These are phyloP conservation scores for Vararia minispora DNA, from an alignment of 768 basidiomycete species.

Conservation along the genomic window DNA sequence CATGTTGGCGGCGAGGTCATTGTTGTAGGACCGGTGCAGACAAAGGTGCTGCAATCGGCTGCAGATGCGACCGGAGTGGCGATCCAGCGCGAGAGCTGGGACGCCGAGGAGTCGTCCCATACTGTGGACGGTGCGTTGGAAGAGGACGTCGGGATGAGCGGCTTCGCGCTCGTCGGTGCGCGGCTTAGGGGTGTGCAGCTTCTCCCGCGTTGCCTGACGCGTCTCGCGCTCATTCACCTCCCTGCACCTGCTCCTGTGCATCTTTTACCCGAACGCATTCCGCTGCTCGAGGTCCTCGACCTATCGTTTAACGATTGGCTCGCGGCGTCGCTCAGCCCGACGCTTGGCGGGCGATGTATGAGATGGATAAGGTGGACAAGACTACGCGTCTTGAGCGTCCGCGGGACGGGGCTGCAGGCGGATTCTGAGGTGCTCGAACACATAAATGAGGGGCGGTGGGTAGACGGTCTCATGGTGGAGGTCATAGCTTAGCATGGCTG, in stretches of 20 bases:
- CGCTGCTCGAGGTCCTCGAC: conserved; percentile 51
- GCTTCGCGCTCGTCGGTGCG: conserved; percentile 40
- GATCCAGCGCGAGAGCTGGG: no score
- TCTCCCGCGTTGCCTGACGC: conserved; percentile 60
- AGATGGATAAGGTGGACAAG: conserved; percentile 48
- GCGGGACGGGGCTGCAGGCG: conserved; percentile 38
- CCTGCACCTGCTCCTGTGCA: conserved; percentile 38
- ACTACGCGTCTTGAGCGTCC: conserved; percentile 45
- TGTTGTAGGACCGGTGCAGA: conserved; percentile 52
- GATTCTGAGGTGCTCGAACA: conserved; percentile 28
- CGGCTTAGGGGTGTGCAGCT: conserved; percentile 30
- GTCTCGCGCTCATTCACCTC: conserved; percentile 46
- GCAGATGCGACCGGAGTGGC: no score
- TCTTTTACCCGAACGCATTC: conserved; percentile 47
- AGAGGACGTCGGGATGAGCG: conserved; percentile 23
- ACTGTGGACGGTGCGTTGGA: neutral
- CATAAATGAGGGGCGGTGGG: conserved; percentile 56
- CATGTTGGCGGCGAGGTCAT: conserved; percentile 57
- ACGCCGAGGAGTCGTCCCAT: conserved; percentile 1
- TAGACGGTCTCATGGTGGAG: conserved; percentile 47
- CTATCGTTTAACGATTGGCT: conserved; percentile 57
- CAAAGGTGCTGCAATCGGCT: no score
- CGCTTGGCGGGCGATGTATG: conserved; percentile 34
- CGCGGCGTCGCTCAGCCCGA: conserved; percentile 18
- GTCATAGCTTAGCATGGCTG: conserved; percentile 27